phyloP scores from a whole-genome alignment of 169 alveolate genomes.

The Cryptosporidium parvum region DNA sequence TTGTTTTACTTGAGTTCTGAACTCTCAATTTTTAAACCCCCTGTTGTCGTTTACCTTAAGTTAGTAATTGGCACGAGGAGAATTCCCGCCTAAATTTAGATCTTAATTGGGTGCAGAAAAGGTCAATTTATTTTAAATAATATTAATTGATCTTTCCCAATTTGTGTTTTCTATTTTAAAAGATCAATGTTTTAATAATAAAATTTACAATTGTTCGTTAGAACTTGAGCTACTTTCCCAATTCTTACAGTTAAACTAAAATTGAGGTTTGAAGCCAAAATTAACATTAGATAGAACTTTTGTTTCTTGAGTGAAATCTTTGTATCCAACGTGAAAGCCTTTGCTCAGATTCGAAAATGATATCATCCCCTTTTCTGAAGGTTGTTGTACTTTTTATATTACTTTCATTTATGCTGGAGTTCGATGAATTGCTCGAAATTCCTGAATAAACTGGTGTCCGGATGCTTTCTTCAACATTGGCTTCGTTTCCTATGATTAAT shows the following conservation, averaged over 20 bases:
- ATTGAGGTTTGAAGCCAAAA: too few species aligned
- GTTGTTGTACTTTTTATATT: not conserved
- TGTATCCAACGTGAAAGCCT: slow-evolving; percentile 63
- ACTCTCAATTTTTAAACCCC: not conserved
- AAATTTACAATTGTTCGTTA: too few species aligned
- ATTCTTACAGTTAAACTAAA: not conserved
- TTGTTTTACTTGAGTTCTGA: not conserved
- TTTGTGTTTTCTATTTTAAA: not conserved
- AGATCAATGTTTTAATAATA: not conserved
- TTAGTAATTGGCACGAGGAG: not conserved
- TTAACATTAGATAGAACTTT: not conserved
- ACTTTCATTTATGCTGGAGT: not conserved
- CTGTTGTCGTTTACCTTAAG: slow-evolving; percentile 11
- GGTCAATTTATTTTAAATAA: not conserved
- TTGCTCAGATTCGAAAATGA: slow-evolving; percentile 42
- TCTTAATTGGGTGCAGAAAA: slow-evolving; percentile 53
- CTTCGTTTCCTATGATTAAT: not conserved
- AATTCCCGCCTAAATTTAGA: slow-evolving; percentile 55
- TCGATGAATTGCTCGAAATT: not conserved
- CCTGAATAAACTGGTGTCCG: not conserved
- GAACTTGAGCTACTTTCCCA: not conserved
- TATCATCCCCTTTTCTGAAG: slow-evolving; percentile 13
- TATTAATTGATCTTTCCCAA: not conserved
- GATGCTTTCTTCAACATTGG: not conserved
- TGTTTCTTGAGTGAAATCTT: slow-evolving; percentile 62